Evolutionary conservation across 768 basidiomycete species (phyloP).

Genomic region (Pulveroboletus sp.): DNA sequence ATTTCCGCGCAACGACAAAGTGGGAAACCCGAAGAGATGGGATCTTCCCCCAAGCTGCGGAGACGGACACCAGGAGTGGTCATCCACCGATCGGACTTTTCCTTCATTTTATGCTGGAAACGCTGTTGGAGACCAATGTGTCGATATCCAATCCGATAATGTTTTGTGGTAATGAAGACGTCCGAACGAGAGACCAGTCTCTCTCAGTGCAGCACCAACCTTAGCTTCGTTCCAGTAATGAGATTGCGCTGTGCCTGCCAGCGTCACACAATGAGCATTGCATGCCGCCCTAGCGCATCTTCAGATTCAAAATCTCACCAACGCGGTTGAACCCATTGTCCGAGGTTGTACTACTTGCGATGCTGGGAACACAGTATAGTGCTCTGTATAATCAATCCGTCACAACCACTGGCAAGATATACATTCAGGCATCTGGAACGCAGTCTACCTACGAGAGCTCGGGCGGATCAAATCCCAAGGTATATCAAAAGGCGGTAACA

Average conservation of each 20-base stretch:
- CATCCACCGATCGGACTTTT: too few species aligned
- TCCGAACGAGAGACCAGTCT: constrained; percentile 57
- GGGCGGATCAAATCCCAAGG: constrained; percentile 57
- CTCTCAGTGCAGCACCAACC: constrained; percentile 34
- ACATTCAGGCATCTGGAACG: too few species aligned
- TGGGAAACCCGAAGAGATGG: too few species aligned
- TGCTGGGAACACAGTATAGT: constrained; percentile 37
- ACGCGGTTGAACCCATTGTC: constrained; percentile 59
- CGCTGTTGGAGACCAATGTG: constrained; percentile 52
- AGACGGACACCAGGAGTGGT: too few species aligned
- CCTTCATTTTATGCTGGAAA: constrained; percentile 63
- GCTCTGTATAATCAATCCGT: constrained; percentile 42
- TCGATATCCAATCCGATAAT: constrained; percentile 50
- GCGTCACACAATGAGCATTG: neutral
- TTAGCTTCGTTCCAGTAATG: constrained; percentile 58
- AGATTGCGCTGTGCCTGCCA: constrained; percentile 65
- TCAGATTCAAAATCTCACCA: too few species aligned
- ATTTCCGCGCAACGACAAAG: neutral
- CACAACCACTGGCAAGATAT: too few species aligned
- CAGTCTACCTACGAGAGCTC: constrained; percentile 58
- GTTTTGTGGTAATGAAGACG: constrained; percentile 66
- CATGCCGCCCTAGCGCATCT: too few species aligned
- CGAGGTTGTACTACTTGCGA: constrained; percentile 61
- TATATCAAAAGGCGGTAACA: constrained; percentile 37
- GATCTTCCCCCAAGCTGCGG: too few species aligned